Evolutionary conservation across 331 rosid genomes (phyloP).

Genomic region (Malus hybrid): DNA sequence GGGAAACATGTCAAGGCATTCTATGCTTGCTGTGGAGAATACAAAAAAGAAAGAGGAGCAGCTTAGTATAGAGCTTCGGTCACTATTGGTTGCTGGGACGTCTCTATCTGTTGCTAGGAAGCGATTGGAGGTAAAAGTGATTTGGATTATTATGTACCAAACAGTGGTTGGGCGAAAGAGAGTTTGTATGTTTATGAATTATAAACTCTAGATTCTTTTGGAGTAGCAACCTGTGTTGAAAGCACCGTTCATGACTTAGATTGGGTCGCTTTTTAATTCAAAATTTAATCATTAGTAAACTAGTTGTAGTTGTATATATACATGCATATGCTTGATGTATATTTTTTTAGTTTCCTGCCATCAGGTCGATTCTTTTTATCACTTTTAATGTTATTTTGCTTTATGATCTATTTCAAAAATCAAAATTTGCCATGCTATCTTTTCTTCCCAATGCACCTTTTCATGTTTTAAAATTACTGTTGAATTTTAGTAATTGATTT

Average conservation of each 20-base stretch:
- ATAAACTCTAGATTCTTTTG: not conserved
- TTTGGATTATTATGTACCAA: not conserved
- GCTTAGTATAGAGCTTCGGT: slow-evolving; percentile 62
- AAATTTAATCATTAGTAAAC: not conserved
- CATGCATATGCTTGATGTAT: not conserved
- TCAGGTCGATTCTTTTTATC: not conserved
- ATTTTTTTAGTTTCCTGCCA: not conserved
- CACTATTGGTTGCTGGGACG: slow-evolving; percentile 78
- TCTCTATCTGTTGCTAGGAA: slow-evolving; percentile 66
- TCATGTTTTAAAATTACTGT: not conserved
- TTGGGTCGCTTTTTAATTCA: not conserved
- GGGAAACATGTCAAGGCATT: slow-evolving; percentile 42
- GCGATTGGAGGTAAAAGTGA: slow-evolving; percentile 58
- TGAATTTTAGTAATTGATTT: not conserved
- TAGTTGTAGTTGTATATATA: not conserved
- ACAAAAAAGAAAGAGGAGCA: slow-evolving; percentile 65
- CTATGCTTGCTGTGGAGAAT: slow-evolving; percentile 51
- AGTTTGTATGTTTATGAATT: not conserved
- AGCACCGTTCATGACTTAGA: not conserved
- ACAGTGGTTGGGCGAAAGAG: not conserved
- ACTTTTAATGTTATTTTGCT: not conserved
- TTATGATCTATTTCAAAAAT: not conserved
- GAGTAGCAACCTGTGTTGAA: not conserved
- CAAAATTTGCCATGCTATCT: not conserved
- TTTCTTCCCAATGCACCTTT: not conserved